Evolutionary conservation across 2,329 filamentous ascomycete genomes (phyloP).

Genomic region (Sclerotinia glacialis): DNA sequence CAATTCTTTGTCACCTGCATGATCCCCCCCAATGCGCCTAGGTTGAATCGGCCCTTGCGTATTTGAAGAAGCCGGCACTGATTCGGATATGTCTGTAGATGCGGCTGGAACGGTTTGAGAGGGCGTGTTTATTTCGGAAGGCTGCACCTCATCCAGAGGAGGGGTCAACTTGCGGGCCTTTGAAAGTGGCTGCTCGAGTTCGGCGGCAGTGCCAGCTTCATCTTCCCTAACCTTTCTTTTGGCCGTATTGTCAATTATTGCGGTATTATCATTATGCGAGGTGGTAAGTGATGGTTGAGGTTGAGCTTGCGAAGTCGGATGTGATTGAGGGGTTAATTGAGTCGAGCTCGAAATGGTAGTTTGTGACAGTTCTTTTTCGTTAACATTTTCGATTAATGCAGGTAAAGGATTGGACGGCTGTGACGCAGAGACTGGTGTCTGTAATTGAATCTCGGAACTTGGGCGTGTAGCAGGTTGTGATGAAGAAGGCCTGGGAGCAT

Average conservation of each 20-base stretch:
- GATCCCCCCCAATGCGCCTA: not conserved
- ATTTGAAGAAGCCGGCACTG: not conserved
- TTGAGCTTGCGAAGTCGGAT: not conserved
- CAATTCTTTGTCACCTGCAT: not conserved
- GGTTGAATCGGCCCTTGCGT: not conserved
- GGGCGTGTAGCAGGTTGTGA: slow-evolving; percentile 42
- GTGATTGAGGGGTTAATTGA: slow-evolving; percentile 12
- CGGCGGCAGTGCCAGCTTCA: not conserved
- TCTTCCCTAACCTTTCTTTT: slow-evolving; percentile 12
- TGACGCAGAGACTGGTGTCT: slow-evolving; percentile 34
- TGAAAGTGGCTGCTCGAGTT: slow-evolving; percentile 4
- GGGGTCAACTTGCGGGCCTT: slow-evolving; percentile 17
- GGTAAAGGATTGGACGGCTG: slow-evolving; percentile 9
- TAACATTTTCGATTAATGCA: not conserved
- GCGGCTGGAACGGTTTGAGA: not conserved
- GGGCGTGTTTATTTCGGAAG: not conserved
- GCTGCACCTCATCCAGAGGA: slow-evolving; percentile 4
- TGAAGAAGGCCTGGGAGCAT: slow-evolving; percentile 46
- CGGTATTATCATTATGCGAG: not conserved
- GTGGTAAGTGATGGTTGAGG: not conserved
- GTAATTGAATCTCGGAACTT: slow-evolving; percentile 43
- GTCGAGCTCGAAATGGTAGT: not conserved
- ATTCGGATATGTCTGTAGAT: not conserved
- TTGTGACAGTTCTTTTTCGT: not conserved
- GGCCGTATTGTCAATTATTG: not conserved